A percentile compares a stretch with the other conserved stretches of the same genome.
Conservation (phyloP, 179 eudicot species). For the Gypsophila paniculata region DNA sequence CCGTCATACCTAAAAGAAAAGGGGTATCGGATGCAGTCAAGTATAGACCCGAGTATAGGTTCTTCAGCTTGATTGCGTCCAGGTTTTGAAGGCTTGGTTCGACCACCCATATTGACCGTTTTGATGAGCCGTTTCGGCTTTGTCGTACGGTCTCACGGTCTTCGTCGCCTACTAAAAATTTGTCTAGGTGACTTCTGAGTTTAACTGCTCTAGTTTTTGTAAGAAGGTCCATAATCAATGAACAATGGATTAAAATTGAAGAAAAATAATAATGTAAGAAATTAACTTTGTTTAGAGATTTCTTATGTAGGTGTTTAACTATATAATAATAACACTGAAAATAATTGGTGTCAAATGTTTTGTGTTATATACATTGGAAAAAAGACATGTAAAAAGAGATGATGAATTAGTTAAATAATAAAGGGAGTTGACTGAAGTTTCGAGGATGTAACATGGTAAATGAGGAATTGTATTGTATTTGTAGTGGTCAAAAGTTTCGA, state of each 20-base stretch:
- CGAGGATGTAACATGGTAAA: constrained; percentile 12
- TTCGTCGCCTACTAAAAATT: constrained; percentile 32
- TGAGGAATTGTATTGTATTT: neutral
- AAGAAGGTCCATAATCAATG: constrained; percentile 28
- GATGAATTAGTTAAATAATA: neutral
- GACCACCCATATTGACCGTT: constrained; percentile 34
- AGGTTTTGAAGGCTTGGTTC: constrained; percentile 24
- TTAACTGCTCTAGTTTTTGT: constrained; percentile 28
- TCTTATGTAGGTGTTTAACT: neutral
- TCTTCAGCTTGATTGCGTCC: constrained; percentile 30
- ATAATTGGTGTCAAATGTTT: neutral
- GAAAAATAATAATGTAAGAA: too few relatives aligned
- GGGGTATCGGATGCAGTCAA: constrained; percentile 35
- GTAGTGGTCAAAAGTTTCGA: constrained; percentile 19
- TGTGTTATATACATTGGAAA: neutral
- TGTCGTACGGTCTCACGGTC: constrained; percentile 36
- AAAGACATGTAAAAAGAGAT: too few relatives aligned
- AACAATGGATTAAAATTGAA: neutral
- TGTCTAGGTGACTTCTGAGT: constrained; percentile 37
- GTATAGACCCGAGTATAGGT: constrained; percentile 29
- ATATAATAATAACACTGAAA: neutral
- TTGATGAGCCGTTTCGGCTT: constrained; percentile 28
- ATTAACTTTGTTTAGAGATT: constrained; percentile 1
- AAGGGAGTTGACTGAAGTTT: constrained; percentile 27
- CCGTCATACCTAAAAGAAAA: constrained; percentile 39